Conservation (phyloP, 441 rosid species). For the Croton setiger region DNA sequence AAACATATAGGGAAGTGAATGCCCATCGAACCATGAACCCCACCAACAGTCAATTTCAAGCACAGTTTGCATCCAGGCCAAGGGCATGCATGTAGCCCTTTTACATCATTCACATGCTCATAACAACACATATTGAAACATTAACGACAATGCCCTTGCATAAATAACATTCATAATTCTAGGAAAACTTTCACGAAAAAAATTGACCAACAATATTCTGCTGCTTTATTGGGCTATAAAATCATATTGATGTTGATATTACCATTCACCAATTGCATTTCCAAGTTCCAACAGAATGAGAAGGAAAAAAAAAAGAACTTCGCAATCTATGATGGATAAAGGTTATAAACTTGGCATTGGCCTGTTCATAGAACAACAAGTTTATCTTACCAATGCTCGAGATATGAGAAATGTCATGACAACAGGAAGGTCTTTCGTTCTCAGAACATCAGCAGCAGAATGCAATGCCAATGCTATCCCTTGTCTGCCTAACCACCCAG, state of each 20-base stretch:
- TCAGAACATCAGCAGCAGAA: slow-evolving; percentile 91
- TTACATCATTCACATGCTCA: not conserved
- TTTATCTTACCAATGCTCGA: slow-evolving; percentile 77
- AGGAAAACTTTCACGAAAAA: not conserved
- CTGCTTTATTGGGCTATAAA: not conserved
- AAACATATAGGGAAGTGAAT: too few species aligned
- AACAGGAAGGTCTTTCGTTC: slow-evolving; percentile 96
- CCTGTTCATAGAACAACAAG: slow-evolving; percentile 16
- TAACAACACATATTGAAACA: too few species aligned
- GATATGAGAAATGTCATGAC: slow-evolving; percentile 98
- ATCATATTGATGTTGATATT: not conserved
- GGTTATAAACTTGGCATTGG: not conserved
- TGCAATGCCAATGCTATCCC: slow-evolving; percentile 91
- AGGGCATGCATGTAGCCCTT: not conserved
- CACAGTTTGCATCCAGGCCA: not conserved
- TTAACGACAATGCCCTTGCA: not conserved
- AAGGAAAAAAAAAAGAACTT: not conserved
- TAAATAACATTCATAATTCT: not conserved
- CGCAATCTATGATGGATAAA: not conserved
- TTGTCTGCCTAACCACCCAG: slow-evolving; percentile 95
- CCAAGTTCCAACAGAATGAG: not conserved
- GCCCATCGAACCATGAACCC: not conserved
- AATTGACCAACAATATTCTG: not conserved
- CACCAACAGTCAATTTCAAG: not conserved
- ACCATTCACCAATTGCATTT: slow-evolving; percentile 7